Evolutionary conservation across 768 basidiomycete species (phyloP), one percentile per base, ranked within the genome.

Genomic region (Hysterangium stoloniferum): DNA sequence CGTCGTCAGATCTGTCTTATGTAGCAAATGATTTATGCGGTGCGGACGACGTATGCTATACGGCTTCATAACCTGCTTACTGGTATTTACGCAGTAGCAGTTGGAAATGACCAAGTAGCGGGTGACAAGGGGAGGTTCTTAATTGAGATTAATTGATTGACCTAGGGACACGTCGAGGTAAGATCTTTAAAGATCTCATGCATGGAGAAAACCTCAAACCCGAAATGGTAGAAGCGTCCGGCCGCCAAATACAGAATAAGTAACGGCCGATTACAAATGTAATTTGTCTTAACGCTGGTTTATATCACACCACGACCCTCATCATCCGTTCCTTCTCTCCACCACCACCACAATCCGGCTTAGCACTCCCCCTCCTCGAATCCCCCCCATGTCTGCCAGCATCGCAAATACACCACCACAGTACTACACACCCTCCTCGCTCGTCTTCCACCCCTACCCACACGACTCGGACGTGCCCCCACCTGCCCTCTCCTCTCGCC

Each of bases 401-500:
- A 6, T 7, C 4, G 5, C 42, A n/a, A n/a, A n/a, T 25, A 25
- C 24, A 17, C 22, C 43, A 3, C 29, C 12, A 8, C 44, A 45
- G 28, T 45, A 45, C 44, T 48, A 49, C 46, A 37, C 58, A 31
- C 17, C 54, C 52, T 31, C 52, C 37, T 7, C 49, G 31, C 40
- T 28, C 45, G 50, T 49, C 45, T 54, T 54, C 45, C 50, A 33
- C 34, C 45, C 56, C 50, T 42, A 44, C 50, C 24, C 44, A 27
- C 50, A 32, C 61, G 69, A 76, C 47, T 27, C 6, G 22, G 11
- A 8, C 27, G 15, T 1, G 8, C 22, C 44, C 5, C 44, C 44
- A 4, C 44, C 44, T 31, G 29, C 44, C 29, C 1, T 45, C 2
- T 31, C 28, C 29, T 9, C 5, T 15, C 12, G 22, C 6, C 44